A percentile compares a stretch with the other conserved stretches of the same genome.
phyloP scores from a whole-genome alignment of 1,139 yeast genomes.

The Yamadazyma atlantica region DNA sequence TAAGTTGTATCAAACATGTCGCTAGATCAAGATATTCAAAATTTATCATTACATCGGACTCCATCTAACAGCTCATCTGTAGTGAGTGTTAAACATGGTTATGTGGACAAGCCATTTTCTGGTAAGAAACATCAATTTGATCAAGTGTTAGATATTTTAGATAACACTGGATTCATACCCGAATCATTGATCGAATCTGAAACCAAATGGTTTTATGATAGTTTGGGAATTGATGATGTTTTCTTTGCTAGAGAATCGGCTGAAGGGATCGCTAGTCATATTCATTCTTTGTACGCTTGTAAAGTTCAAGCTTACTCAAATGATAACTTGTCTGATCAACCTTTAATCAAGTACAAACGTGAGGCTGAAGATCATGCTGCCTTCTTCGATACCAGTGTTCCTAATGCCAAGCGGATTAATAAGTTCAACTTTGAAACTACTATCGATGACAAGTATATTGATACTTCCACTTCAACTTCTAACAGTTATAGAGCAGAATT shows the following conservation, averaged over 20 bases:
- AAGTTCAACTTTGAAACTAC: constrained; percentile 53
- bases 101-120: constrained; percentile 70
- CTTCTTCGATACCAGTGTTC: constrained; percentile 67
- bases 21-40: constrained; percentile 22
- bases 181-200: constrained; percentile 82
- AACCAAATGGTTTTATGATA: constrained; percentile 85
- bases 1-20: constrained; percentile 9
- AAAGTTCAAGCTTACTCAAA: constrained; percentile 77
- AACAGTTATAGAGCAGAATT: constrained; percentile 74
- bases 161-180: constrained; percentile 85
- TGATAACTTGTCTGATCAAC: constrained; percentile 27
- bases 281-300: constrained; percentile 86
- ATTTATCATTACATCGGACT: constrained; percentile 24
- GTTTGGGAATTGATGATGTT: constrained; percentile 87
- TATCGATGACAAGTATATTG: constrained; percentile 81
- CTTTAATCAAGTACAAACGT: constrained; percentile 70
- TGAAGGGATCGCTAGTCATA: constrained; percentile 76
- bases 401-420: constrained; percentile 24
- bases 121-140: constrained; percentile 84
- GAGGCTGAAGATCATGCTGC: constrained; percentile 88
- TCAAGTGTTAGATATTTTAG: constrained; percentile 78
- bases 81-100: constrained; percentile 50
- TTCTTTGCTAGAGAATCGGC: constrained; percentile 87
- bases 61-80: constrained; percentile 35
- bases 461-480: constrained; percentile 45